Evolutionary conservation across 768 basidiomycete species (phyloP).

Genomic region (Ramaria rubella): DNA sequence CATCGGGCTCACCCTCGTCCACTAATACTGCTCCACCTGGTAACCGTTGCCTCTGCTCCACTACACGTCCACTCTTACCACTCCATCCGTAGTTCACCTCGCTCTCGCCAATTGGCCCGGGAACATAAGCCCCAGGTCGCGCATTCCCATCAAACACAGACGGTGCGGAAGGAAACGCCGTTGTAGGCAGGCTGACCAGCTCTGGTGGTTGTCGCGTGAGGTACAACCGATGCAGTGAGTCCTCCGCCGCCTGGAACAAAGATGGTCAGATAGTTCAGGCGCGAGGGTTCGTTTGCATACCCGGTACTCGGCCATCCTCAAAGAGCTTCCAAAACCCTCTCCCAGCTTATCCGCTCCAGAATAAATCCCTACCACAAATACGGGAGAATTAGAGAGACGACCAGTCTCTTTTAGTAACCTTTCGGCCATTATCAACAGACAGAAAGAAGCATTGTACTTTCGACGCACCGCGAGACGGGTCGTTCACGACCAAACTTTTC

Average conservation of each 20-base stretch:
- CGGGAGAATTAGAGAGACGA: constrained; percentile 80
- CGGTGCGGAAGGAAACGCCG: constrained; percentile 55
- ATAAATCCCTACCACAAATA: constrained; percentile 95
- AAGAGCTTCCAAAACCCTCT: constrained; percentile 88
- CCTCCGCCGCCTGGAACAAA: constrained; percentile 66
- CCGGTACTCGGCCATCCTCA: constrained; percentile 93
- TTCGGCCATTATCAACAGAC: constrained; percentile 5
- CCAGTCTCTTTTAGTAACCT: constrained; percentile 92
- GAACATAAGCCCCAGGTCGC: constrained; percentile 41
- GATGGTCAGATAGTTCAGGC: constrained; percentile 2
- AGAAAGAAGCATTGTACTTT: not conserved
- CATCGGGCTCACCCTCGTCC: not conserved
- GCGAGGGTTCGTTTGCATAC: constrained; percentile 36
- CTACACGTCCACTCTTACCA: not conserved
- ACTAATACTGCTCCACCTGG: not conserved
- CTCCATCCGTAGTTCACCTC: constrained; percentile 52
- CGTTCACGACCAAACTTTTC: constrained; percentile 58
- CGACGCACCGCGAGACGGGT: constrained; percentile 59
- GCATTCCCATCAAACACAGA: constrained; percentile 43
- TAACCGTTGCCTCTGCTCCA: not conserved
- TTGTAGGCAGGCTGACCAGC: constrained; percentile 61
- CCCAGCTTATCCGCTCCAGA: constrained; percentile 80
- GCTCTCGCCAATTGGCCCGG: constrained; percentile 50
- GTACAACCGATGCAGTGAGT: constrained; percentile 76
- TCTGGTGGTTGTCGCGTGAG: constrained; percentile 71